Percentiles rank a stretch among this genome's conserved stretches.
Evolutionary conservation across 2,329 filamentous ascomycete genomes (phyloP).

Genomic region (Neopestalotiopsis sp.): DNA sequence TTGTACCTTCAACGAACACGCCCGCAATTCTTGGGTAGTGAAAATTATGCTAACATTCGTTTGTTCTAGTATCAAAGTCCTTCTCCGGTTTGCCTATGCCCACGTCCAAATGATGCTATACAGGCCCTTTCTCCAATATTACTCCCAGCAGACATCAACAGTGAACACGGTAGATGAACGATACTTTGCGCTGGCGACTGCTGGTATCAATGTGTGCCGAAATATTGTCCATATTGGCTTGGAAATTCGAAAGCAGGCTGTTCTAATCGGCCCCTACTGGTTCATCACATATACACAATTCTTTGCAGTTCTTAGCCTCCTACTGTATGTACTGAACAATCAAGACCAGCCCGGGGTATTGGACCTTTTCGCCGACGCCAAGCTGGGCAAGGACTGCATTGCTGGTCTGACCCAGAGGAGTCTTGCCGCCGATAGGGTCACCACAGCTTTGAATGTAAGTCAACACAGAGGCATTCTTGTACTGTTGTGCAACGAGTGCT

Average conservation of each 20-base stretch:
- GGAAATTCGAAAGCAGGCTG: conserved; percentile 74
- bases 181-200: conserved; percentile 72
- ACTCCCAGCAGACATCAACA: conserved; percentile 63
- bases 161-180: conserved; percentile 67
- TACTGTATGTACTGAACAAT: conserved; percentile 80
- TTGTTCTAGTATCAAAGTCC: conserved; percentile 61
- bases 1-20: no score
- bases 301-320: conserved; percentile 75
- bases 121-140: conserved; percentile 79
- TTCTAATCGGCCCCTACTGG: conserved; percentile 80
- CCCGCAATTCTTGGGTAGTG: not conserved
- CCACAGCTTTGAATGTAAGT: conserved; percentile 21
- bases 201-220: conserved; percentile 62
- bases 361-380: conserved; percentile 83
- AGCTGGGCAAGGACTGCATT: conserved; percentile 21
- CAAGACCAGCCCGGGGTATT: conserved; percentile 72
- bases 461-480: not conserved
- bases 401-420: conserved; percentile 21
- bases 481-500: not conserved
- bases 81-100: conserved; percentile 75
- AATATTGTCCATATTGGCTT: conserved; percentile 79
- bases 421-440: conserved; percentile 21
- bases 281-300: conserved; percentile 83
- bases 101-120: conserved; percentile 82
- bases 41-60: not conserved